Percentiles rank a stretch among this genome's conserved stretches.
phyloP scores from a whole-genome alignment of 176 grass and related monocot genomes.

The Avena sativa region DNA sequence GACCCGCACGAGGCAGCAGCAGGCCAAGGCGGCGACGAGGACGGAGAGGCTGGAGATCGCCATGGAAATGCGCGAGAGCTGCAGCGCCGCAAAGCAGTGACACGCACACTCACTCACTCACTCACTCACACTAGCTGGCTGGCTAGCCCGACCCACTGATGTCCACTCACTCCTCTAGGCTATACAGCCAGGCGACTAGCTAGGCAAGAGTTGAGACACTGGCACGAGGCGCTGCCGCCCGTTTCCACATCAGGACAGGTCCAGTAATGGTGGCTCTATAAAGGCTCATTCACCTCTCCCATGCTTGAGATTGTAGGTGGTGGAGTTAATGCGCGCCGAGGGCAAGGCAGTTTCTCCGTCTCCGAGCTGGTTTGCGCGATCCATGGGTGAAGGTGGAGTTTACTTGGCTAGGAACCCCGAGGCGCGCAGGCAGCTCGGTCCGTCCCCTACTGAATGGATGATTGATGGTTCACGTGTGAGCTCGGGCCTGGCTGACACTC shows the following conservation, averaged over 20 bases:
- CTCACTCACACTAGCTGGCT: not conserved
- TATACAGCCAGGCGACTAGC: not conserved
- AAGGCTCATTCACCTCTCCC: constrained; percentile 12
- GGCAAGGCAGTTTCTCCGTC: not conserved
- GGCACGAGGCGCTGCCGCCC: constrained; percentile 32
- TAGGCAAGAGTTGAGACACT: not conserved
- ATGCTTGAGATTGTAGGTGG: constrained; percentile 52
- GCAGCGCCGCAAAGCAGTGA: constrained; percentile 25
- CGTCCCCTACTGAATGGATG: constrained; percentile 19
- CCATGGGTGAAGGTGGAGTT: constrained; percentile 21
- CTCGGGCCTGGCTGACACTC: constrained; percentile 4
- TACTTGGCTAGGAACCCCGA: not conserved
- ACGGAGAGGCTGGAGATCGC: constrained; percentile 38
- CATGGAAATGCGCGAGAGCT: constrained; percentile 44
- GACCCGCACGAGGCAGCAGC: constrained; percentile 41
- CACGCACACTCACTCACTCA: not conserved
- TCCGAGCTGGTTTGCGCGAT: constrained; percentile 21
- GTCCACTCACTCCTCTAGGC: not conserved
- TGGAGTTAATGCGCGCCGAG: constrained; percentile 41
- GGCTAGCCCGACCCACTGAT: constrained; percentile 17
- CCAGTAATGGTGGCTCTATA: constrained; percentile 44
- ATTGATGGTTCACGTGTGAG: constrained; percentile 31
- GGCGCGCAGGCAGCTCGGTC: not conserved
- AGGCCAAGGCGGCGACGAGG: constrained; percentile 47
- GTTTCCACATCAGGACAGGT: constrained; percentile 9